Base-by-base conservation (phyloP, 169 alveolate genomes). In the Cryptosporidium viatorum region DNA sequence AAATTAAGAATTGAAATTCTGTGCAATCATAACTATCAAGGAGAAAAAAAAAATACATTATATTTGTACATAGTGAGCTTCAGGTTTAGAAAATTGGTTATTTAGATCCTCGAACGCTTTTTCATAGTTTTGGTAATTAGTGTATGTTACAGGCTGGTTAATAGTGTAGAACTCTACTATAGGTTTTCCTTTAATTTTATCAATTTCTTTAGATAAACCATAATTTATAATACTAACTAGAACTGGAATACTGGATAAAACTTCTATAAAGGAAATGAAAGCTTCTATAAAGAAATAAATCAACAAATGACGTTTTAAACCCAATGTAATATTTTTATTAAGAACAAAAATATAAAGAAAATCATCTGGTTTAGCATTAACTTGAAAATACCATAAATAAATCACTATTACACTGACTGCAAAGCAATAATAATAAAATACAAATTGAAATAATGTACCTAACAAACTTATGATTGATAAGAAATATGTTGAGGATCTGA, bases 121-220 rank as follows among this genome's bases (percentile, higher is more conserved):
- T 58, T 58, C 74, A 33, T 74, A 74, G 43, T 74, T 43, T 74
- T 74, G 86, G 73, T 33, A 35, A 2, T 37, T 58, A 14, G 71
- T 74, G 29, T 55, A 74, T n/a, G 73, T 59, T 16, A 35, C 4
- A 3, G 73, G 86, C 35, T n/a, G 35, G n/a, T 74, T 58, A 26
- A 14, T n/a, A 35, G 14, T 31, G 14, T 58, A 60, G 43, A 74
- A 74, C 58, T 74, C 73, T 2, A 74, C 86, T 12, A 74, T 0
- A 16, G 86, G 86, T 37, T 74, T 52, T 18, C 86, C 86, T 35
- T 39, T 74, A n/a, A 74, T 55, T 37, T 74, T 74, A n/a, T 60
- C 71, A 29, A 74, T 58, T 58, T 58, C 70, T 52, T 37, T 74
- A 29, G 86, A 58, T n/a, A 74, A 37, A 9, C 71, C 71, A 23